Evolutionary conservation across 495 filamentous ascomycete species (phyloP), one percentile per base, ranked within the genome.

Genomic region (Parathielavia appendiculata): DNA sequence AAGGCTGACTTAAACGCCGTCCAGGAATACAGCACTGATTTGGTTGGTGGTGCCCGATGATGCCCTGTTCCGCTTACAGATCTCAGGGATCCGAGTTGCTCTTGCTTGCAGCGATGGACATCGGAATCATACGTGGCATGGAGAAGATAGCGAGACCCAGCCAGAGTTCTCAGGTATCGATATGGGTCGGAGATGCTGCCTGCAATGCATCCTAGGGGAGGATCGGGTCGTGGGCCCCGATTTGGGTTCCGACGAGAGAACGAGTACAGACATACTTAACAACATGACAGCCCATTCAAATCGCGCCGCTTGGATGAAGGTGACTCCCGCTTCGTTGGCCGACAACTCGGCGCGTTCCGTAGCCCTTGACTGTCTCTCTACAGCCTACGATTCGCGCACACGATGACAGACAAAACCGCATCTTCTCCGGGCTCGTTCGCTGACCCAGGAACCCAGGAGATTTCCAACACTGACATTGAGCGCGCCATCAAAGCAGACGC

Each of bases 401-500:
- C 34, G 6, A 63, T 62, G 52, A 43, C 46, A 16, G n/a, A 20
- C 44, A 47, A 48, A 17, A 38, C 56, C 45, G 13, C 45, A 1
- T 53, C 38, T 7, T 64, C 62, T 22, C 51, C 60, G 5, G 35
- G 39, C 26, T 62, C 60, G 14, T 26, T 6, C 10, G 19, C 59
- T 8, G 22, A 39, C 4, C 35, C 34, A 4, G 53, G 14, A 30
- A 20, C 23, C 34, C 48, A 52, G 26, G 56, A 51, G 9, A 6
- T 10, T 10, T 38, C 47, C 36, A 26, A 38, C 39, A 14, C 60
- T 3, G 69, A 71, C 40, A 20, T 71, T 34, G 69, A 71, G 38
- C 40, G 49, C 16, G 55, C 49, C 9, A 50, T 57, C 38, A 63
- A 65, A 11, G 68, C 69, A 36, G 65, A 72, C 51, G 60, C 67